Conservation (phyloP, 768 basidiomycete genomes). For the Lentinula edodes region DNA sequence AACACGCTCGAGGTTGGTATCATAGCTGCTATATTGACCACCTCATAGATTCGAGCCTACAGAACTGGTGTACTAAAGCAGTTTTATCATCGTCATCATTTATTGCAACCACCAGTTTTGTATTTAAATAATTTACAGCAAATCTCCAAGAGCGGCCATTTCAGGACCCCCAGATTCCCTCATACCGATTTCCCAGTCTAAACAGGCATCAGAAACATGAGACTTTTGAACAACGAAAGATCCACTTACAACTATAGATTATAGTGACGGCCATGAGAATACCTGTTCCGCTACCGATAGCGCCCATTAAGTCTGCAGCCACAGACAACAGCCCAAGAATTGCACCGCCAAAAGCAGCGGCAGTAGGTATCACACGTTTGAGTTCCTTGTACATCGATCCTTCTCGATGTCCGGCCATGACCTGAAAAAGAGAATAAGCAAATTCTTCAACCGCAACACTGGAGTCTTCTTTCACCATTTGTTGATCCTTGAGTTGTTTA, state of each 20-base stretch:
- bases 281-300: conserved; percentile 92
- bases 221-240: not conserved
- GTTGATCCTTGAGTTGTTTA: conserved; percentile 97
- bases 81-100: too few species aligned
- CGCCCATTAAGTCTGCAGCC: conserved; percentile 90
- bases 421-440: not conserved
- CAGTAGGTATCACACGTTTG: conserved; percentile 96
- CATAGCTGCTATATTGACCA: too few species aligned
- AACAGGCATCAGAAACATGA: conserved; percentile 7
- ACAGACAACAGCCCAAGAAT: conserved; percentile 90
- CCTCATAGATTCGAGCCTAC: too few species aligned
- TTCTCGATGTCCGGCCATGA: conserved; percentile 80
- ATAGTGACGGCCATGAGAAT: conserved; percentile 98
- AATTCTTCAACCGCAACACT: not conserved
- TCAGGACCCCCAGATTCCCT: conserved; percentile 82
- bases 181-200: conserved; percentile 96
- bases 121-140: conserved; percentile 41
- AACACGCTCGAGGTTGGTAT: too few species aligned
- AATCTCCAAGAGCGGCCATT: conserved; percentile 73
- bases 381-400: conserved; percentile 99
- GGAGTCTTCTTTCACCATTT: conserved; percentile 60
- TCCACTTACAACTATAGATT: conserved; percentile 78
- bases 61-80: too few species aligned
- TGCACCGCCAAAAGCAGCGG: conserved; percentile 96
- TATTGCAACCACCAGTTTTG: not conserved